Conservation (phyloP, 495 filamentous ascomycete species). For the Viridothelium virens region DNA sequence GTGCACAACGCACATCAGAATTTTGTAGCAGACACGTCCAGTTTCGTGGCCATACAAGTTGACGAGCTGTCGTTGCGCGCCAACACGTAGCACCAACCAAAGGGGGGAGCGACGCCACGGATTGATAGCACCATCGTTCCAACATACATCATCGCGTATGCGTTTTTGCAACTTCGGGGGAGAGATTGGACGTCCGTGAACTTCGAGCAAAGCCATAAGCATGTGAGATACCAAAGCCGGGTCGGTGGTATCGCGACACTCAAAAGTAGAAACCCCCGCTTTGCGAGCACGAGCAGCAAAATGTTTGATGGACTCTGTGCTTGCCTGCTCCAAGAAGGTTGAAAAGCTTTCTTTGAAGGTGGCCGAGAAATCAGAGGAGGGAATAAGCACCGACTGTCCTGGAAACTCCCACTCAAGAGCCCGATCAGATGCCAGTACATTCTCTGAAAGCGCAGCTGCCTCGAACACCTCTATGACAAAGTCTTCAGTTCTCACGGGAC, state of each 20-base stretch:
- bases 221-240: slow-evolving; percentile 49
- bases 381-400: slow-evolving; percentile 37
- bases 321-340: slow-evolving; percentile 51
- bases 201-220: slow-evolving; percentile 51
- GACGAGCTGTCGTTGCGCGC: slow-evolving; percentile 43
- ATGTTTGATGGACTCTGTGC: slow-evolving; percentile 45
- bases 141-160: slow-evolving; percentile 50
- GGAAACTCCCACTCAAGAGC: slow-evolving; percentile 46
- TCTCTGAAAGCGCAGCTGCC: slow-evolving; percentile 42
- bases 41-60: slow-evolving; percentile 37
- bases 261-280: slow-evolving; percentile 39
- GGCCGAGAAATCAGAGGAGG: slow-evolving; percentile 35
- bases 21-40: slow-evolving; percentile 52
- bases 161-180: slow-evolving; percentile 43
- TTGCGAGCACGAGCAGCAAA: slow-evolving; percentile 47
- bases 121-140: slow-evolving; percentile 29
- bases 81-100: slow-evolving; percentile 55
- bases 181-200: slow-evolving; percentile 36
- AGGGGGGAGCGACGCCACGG: slow-evolving; percentile 52
- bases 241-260: slow-evolving; percentile 49
- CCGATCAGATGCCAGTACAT: slow-evolving; percentile 38
- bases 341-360: slow-evolving; percentile 45
- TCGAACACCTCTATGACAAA: slow-evolving; percentile 52
- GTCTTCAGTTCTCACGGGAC: slow-evolving; percentile 10
- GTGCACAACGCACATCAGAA: slow-evolving; percentile 43